Evolutionary conservation across 2,329 filamentous ascomycete species (phyloP).

Genomic region (Claviceps digitariae): DNA sequence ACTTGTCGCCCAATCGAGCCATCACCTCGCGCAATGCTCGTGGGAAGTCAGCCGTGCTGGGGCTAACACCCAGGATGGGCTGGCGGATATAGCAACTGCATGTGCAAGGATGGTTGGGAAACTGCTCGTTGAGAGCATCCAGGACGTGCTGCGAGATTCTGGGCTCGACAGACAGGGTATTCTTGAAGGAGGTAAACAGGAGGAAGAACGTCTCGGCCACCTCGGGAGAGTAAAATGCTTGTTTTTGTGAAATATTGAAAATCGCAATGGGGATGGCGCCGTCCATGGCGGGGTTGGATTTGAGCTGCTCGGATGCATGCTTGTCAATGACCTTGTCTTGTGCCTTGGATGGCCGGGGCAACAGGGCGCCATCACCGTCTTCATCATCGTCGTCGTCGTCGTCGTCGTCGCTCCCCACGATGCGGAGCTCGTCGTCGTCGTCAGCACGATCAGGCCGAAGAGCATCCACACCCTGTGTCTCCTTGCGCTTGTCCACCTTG

Average conservation of each 20-base stretch:
- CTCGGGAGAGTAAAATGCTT: constrained; percentile 52
- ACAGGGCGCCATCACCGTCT: constrained; percentile 26
- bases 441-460: constrained; percentile 33
- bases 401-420: constrained; percentile 32
- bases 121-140: constrained; percentile 43
- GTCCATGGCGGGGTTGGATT: constrained; percentile 69
- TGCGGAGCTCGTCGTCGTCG: constrained; percentile 33
- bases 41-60: constrained; percentile 58
- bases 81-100: constrained; percentile 59
- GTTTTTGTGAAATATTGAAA: constrained; percentile 72
- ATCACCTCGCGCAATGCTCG: constrained; percentile 54
- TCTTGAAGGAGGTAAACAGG: constrained; percentile 58
- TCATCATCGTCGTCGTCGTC: constrained; percentile 31
- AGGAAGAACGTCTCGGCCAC: constrained; percentile 69
- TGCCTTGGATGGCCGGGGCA: constrained; percentile 30
- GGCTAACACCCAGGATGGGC: constrained; percentile 52
- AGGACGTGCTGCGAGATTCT: constrained; percentile 64
- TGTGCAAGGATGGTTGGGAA: constrained; percentile 47
- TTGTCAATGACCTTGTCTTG: constrained; percentile 32
- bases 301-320: constrained; percentile 36
- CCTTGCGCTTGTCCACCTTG: constrained; percentile 61
- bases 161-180: constrained; percentile 46
- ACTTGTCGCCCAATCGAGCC: constrained; percentile 40
- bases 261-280: constrained; percentile 92
- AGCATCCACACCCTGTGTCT: constrained; percentile 30